Percentiles rank a stretch among this genome's conserved stretches.
Conservation (phyloP, 2,329 filamentous ascomycete species). For the Diaporthe citri region DNA sequence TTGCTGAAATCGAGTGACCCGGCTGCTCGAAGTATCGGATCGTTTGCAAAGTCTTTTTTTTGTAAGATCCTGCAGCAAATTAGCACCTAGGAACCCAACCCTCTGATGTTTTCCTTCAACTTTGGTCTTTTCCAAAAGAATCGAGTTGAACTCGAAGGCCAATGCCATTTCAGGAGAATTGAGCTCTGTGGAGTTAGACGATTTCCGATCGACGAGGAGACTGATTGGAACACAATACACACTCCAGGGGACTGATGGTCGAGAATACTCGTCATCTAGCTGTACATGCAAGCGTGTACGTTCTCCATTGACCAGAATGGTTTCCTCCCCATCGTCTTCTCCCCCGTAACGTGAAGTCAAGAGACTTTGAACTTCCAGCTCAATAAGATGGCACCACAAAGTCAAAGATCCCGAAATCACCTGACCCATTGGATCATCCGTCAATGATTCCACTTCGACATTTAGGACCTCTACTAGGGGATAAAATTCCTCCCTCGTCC, state of each 20-base stretch:
- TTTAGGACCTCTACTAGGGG: not conserved
- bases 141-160: not conserved
- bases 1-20: slow-evolving; percentile 2
- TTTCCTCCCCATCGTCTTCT: not conserved
- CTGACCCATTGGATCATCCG: slow-evolving; percentile 6
- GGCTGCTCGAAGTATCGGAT: slow-evolving; percentile 1
- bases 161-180: not conserved
- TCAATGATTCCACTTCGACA: slow-evolving; percentile 7
- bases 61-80: not conserved
- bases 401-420: slow-evolving; percentile 1
- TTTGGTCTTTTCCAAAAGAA: not conserved
- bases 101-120: not conserved
- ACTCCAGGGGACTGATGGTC: not conserved
- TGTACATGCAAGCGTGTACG: not conserved
- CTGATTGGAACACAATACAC: slow-evolving; percentile 7
- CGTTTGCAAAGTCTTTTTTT: not conserved
- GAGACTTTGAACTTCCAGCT: not conserved
- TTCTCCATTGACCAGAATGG: slow-evolving; percentile 1
- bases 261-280: not conserved
- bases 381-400: slow-evolving; percentile 2
- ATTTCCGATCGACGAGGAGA: not conserved
- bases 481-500: not conserved
- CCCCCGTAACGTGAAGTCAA: not conserved
- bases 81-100: not conserved
- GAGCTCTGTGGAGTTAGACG: not conserved